Evolutionary conservation across 2,329 filamentous ascomycete genomes (phyloP).

Genomic region (Metarhizium album): DNA sequence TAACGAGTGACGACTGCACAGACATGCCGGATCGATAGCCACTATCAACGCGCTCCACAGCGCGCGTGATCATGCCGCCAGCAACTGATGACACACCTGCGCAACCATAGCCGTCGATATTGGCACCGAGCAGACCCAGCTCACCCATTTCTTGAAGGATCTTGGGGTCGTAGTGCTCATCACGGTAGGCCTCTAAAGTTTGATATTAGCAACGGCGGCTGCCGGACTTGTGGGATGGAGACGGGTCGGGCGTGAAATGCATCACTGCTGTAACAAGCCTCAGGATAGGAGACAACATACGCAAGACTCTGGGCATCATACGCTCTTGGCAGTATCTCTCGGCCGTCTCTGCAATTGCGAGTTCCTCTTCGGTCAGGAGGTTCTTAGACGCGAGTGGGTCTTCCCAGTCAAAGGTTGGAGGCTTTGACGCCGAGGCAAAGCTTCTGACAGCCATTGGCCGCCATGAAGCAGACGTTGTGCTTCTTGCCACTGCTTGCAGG

Average conservation of each 20-base stretch:
- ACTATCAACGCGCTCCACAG: constrained; percentile 83
- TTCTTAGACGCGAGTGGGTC: constrained; percentile 70
- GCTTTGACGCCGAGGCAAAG: constrained; percentile 24
- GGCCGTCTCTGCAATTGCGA: constrained; percentile 81
- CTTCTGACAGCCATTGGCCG: constrained; percentile 18
- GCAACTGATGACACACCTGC: constrained; percentile 81
- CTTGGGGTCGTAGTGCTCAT: constrained; percentile 75
- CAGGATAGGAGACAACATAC: constrained; percentile 38
- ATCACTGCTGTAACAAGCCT: background rate
- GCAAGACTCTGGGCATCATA: constrained; percentile 73
- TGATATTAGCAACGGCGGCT: background rate
- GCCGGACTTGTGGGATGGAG: background rate
- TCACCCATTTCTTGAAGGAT: constrained; percentile 90
- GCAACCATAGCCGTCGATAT: constrained; percentile 78
- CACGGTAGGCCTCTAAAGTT: constrained; percentile 62
- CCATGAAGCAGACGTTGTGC: constrained; percentile 11
- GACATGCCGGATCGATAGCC: constrained; percentile 91
- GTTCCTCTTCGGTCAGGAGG: constrained; percentile 79
- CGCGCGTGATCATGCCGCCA: constrained; percentile 79
- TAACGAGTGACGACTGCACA: constrained; percentile 83
- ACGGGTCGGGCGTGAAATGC: background rate
- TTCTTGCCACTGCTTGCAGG: constrained; percentile 18
- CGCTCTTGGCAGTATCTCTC: constrained; percentile 90
- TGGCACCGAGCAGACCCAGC: constrained; percentile 76
- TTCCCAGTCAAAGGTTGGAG: constrained; percentile 76